Base-by-base conservation (phyloP, 306 rosid genomes). In the Sindora glabra region DNA sequence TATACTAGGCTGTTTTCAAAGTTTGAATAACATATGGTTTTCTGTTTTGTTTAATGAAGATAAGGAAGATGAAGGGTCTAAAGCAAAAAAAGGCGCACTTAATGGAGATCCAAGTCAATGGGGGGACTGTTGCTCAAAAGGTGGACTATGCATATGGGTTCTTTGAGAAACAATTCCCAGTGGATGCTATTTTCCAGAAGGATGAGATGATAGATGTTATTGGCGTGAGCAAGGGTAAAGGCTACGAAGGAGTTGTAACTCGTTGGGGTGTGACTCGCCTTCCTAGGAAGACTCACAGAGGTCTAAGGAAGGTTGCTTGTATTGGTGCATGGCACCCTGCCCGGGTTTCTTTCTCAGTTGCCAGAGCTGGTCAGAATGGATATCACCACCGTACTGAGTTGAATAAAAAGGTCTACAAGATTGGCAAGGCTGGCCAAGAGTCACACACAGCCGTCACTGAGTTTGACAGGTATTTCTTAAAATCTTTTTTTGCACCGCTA, bases 241-340 rank as follows among this genome's bases (percentile, higher is more conserved):
- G 96, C 55, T 89, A 85, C 11, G 96, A 89, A 73, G 96, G 95
- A 62, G 96, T 89, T 1, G 96, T 89, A 1, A 89, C 96, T 44
- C 82, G 95, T 3, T 89, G 95, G 96, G 96, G 96, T 32, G 96
- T 89, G 7, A 89, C 96, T 33, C 84, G 96, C 1, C 96, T 89
- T 36, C 96, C 96, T 0, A 89, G 95, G 18, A 89, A 89, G 85
- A 85, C 96, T 0, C 96, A 85, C 48, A 81, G 96, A 48, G 96
- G 96, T 72, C 77, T 89, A 11, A 72, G 96, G 73, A 89, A 89
- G 86, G 96, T 89, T 19, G 96, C 96, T 46, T 89, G 96, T 74
- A 89, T 89, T 65, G 96, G 96, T 79, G 90, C 96, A 1, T 89
- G 96, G 95, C 96, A 89, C 68, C 96, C 95, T 64, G 95, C 96